Conservation (phyloP, 441 rosid species). For the Adansonia rubrostipa region DNA sequence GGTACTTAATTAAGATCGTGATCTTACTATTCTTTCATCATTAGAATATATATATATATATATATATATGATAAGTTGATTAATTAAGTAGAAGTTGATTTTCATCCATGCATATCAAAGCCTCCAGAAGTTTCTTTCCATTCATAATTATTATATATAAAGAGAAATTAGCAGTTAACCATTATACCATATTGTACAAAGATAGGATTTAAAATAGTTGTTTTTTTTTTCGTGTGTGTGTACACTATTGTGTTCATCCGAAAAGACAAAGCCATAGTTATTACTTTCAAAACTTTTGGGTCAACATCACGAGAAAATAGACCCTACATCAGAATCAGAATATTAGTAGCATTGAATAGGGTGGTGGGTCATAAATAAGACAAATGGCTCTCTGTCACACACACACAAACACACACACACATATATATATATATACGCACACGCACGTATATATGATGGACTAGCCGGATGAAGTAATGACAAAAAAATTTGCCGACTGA, state of each 20-base stretch:
- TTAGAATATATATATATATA: background rate
- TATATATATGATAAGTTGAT: background rate
- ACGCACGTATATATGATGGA: no score
- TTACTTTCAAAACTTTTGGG: constrained; percentile 13
- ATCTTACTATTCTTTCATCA: background rate
- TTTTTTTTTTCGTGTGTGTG: background rate
- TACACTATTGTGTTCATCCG: background rate
- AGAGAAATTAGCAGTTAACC: no score
- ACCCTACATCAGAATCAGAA: constrained; percentile 29
- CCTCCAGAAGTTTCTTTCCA: background rate
- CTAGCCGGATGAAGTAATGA: no score
- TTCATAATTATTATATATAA: background rate
- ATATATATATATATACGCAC: background rate
- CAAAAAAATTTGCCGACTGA: no score
- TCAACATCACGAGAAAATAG: constrained; percentile 31
- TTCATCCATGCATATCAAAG: background rate
- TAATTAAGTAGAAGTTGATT: background rate
- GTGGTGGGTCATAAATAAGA: constrained; percentile 30
- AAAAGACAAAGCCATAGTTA: background rate
- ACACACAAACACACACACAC: background rate
- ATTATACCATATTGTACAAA: no score
- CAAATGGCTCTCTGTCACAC: constrained; percentile 10
- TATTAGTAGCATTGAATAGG: constrained; percentile 19
- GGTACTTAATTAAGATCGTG: background rate
- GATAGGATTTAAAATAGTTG: background rate